phyloP scores from a whole-genome alignment of 1,284 basidiomycete species.

The Leccinum proximum region DNA sequence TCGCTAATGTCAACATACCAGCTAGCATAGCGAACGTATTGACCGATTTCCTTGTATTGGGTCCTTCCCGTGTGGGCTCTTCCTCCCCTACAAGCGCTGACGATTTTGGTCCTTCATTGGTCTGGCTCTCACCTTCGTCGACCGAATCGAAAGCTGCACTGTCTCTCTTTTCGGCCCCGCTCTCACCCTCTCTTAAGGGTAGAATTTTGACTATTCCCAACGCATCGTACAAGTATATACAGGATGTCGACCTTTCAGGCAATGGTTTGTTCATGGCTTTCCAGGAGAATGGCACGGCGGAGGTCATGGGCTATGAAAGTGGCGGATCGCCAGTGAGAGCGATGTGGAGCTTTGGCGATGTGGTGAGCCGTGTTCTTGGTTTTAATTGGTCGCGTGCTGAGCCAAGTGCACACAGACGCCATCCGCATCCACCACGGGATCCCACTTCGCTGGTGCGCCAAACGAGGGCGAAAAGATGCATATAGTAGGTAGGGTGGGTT shows the following conservation, averaged over 20 bases:
- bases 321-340: constrained; percentile 40
- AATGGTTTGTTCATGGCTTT: constrained; percentile 52
- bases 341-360: constrained; percentile 58
- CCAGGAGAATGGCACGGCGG: constrained; percentile 50
- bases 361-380: constrained; percentile 38
- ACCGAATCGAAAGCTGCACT: constrained; percentile 9
- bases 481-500: constrained; percentile 63
- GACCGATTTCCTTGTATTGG: constrained; percentile 32
- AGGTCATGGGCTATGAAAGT: constrained; percentile 45
- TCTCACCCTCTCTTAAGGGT: constrained; percentile 52
- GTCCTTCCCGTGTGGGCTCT: constrained; percentile 37
- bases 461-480: constrained; percentile 57
- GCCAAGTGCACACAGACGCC: constrained; percentile 29
- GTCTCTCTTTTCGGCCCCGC: constrained; percentile 47
- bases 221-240: constrained; percentile 42
- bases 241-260: constrained; percentile 51
- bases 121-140: constrained; percentile 62
- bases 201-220: constrained; percentile 43
- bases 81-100: constrained; percentile 15
- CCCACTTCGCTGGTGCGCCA: constrained; percentile 59
- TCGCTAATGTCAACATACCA: constrained; percentile 52
- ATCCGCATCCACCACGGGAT: constrained; percentile 39
- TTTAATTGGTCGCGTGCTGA: constrained; percentile 5
- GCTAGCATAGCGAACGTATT: constrained; percentile 49
- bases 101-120: constrained; percentile 37